Base-by-base conservation (phyloP, 495 filamentous ascomycete species). In the Penicillium coffeae region DNA sequence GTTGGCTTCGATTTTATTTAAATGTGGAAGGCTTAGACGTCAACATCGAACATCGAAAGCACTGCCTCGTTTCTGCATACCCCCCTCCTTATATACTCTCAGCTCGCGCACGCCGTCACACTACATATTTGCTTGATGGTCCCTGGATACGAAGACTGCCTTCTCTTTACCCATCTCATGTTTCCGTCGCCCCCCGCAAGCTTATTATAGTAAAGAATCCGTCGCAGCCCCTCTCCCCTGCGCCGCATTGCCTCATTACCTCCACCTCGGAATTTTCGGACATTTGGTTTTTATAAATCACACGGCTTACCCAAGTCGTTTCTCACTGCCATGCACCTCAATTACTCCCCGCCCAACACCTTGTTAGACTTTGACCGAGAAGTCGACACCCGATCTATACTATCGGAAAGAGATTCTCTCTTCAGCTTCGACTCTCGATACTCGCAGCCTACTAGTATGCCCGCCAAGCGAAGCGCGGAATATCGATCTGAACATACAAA, bases 321-420 rank as follows among this genome's bases (percentile, higher is more conserved):
- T 38, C 37, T 41, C 25, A 14, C 39, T 54, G 47, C 39, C 30
- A 58, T 58, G 55, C 37, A 40, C 38, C 34, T 38, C n/a, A 45
- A 25, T 16, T 39, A 52, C 21, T 52, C 51, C n/a, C 51, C 51
- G 27, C 25, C 55, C 21, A 51, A 37, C 41, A 38, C 38, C 19
- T 40, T 56, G 42, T 36, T 59, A 15, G 52, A 56, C 42, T 52
- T 50, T 35, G 46, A 59, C 33, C 40, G 16, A 33, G 33, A 43
- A n/a, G 30, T 45, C 34, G 42, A 36, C 9, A 2, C 21, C 8
- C 21, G 10, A 12, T 43, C 22, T 10, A 27, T 15, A 15, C 10
- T 15, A n/a, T 21, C 42, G 12, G 27, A 36, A 14, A 37, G 12
- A 37, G 12, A n/a, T 4, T 37, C 35, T 4, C 5, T 37, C 4